Evolutionary conservation across 805 yeast genomes (phyloP).

Genomic region (Candida saitoana): DNA sequence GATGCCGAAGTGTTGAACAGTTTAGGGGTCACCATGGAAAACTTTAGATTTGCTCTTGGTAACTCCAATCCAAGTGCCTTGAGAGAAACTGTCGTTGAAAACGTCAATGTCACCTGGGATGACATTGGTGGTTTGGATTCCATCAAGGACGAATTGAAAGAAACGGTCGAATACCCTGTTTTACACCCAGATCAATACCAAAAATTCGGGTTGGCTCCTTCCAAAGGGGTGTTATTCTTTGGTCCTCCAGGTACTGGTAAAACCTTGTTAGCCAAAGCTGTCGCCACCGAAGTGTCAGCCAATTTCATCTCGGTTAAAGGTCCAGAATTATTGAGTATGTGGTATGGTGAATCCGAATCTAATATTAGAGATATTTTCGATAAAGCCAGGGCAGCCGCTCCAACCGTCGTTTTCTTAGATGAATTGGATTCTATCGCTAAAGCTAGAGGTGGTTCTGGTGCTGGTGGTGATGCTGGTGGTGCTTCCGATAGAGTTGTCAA

Average conservation of each 20-base stretch:
- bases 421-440: slow-evolving; percentile 97
- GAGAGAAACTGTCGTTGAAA: slow-evolving; percentile 98
- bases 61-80: slow-evolving; percentile 98
- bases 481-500: slow-evolving; percentile 95
- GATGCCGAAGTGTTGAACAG: slow-evolving; percentile 96
- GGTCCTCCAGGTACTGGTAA: slow-evolving; percentile 99
- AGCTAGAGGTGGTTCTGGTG: slow-evolving; percentile 86
- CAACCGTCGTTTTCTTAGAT: slow-evolving; percentile 97
- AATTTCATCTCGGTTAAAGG: slow-evolving; percentile 95
- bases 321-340: slow-evolving; percentile 95
- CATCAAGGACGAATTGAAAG: slow-evolving; percentile 94
- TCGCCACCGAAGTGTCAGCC: slow-evolving; percentile 94
- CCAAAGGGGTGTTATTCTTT: slow-evolving; percentile 96
- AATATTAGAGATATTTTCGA: slow-evolving; percentile 97
- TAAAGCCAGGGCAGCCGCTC: slow-evolving; percentile 99
- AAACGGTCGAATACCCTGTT: slow-evolving; percentile 98
- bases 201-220: slow-evolving; percentile 95
- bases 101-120: slow-evolving; percentile 98
- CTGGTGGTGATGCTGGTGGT: slow-evolving; percentile 90
- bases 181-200: slow-evolving; percentile 98
- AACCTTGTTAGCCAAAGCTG: slow-evolving; percentile 93
- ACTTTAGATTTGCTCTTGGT: slow-evolving; percentile 95
- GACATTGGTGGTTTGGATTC: slow-evolving; percentile 98
- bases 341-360: slow-evolving; percentile 98
- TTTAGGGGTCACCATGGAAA: slow-evolving; percentile 97